Conservation (phyloP, 1,139 yeast species). For the Geotrichum phurueaensis region DNA sequence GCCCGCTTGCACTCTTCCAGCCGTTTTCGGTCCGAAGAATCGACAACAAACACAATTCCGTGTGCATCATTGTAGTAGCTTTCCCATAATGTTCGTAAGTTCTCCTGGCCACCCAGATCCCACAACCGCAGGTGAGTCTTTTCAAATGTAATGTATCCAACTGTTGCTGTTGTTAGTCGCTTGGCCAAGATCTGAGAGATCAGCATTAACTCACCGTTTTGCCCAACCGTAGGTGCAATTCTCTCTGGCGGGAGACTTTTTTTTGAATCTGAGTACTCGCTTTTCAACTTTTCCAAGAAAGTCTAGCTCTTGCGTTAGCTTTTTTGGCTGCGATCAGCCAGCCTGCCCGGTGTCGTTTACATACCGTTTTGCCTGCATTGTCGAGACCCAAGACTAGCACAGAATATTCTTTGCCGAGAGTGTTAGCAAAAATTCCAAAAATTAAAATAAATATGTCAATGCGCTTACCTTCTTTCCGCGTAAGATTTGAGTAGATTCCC, state of each 20-base stretch:
- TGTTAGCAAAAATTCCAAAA: conserved; percentile 1
- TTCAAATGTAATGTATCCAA: conserved; percentile 48
- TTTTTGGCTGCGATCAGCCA: neutral
- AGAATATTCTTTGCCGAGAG: conserved; percentile 47
- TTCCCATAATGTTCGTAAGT: conserved; percentile 78
- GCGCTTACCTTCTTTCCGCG: conserved; percentile 46
- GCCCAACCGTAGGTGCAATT: conserved; percentile 69
- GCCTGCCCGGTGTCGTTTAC: conserved; percentile 9
- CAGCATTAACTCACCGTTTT: conserved; percentile 41
- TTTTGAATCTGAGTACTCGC: conserved; percentile 40
- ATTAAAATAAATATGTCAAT: no score
- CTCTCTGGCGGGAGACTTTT: conserved; percentile 43
- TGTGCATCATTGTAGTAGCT: conserved; percentile 81
- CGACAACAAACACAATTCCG: conserved; percentile 87
- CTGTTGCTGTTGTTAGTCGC: conserved; percentile 19
- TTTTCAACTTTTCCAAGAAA: conserved; percentile 57
- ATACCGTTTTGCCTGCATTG: conserved; percentile 84
- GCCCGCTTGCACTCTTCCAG: conserved; percentile 76
- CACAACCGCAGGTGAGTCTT: conserved; percentile 68
- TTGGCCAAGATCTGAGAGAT: conserved; percentile 8
- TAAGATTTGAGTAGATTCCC: conserved; percentile 53
- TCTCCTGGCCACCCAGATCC: conserved; percentile 95
- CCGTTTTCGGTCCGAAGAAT: conserved; percentile 77
- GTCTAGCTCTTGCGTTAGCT: conserved; percentile 36
- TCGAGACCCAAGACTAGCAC: conserved; percentile 83